A percentile compares a stretch with the other conserved stretches of the same genome.
phyloP scores from a whole-genome alignment of 805 yeast species.

The Kregervanrija fluxuum region DNA sequence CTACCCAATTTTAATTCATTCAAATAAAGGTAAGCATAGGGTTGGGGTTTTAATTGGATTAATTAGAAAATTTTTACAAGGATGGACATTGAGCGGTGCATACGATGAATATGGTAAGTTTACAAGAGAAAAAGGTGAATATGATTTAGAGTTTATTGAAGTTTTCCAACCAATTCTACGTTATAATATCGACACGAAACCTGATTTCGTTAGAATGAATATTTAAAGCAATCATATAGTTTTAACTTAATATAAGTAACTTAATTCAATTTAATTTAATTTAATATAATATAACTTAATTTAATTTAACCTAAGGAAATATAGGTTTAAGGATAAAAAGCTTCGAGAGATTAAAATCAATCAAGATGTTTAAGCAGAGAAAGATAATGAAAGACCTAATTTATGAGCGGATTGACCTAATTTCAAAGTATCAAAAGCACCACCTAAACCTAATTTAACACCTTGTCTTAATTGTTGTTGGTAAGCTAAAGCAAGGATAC shows the following conservation, averaged over 20 bases:
- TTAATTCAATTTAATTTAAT: no score
- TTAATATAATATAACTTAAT: no score
- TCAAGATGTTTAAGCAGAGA: slow-evolving; percentile 61
- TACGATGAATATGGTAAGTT: slow-evolving; percentile 91
- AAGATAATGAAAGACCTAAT: slow-evolving; percentile 90
- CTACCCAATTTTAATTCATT: slow-evolving; percentile 84
- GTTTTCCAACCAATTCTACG: slow-evolving; percentile 59
- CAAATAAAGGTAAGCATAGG: slow-evolving; percentile 96
- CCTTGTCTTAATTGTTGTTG: slow-evolving; percentile 94
- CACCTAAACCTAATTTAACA: slow-evolving; percentile 94
- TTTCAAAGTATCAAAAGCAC: slow-evolving; percentile 92
- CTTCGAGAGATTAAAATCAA: neutral
- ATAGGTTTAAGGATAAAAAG: no score
- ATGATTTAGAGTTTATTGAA: slow-evolving; percentile 86
- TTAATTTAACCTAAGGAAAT: no score
- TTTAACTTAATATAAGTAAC: neutral
- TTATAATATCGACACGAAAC: slow-evolving; percentile 42
- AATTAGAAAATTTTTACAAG: slow-evolving; percentile 77
- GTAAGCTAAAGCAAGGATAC: slow-evolving; percentile 89
- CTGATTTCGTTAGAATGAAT: slow-evolving; percentile 49
- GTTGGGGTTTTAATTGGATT: slow-evolving; percentile 92
- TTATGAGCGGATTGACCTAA: slow-evolving; percentile 96
- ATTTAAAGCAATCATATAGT: neutral
- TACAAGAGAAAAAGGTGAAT: slow-evolving; percentile 90
- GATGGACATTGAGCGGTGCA: slow-evolving; percentile 89